These are phyloP conservation scores for Anisogramma anomala DNA, from an alignment of 2,329 filamentous ascomycete species.

Conservation along the genomic window DNA sequence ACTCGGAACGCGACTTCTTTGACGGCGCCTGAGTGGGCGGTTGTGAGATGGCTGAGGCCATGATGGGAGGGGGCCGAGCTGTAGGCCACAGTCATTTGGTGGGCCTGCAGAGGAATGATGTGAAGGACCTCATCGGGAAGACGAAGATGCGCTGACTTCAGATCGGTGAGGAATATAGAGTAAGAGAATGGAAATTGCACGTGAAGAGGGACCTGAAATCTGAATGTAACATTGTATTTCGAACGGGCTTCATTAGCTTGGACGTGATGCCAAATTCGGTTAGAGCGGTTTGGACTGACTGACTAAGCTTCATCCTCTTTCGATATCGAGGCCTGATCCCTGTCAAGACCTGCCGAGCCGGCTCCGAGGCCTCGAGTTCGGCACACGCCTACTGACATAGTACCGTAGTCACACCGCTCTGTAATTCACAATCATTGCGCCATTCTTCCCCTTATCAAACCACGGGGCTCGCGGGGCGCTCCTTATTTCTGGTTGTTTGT, in stretches of 20 bases:
- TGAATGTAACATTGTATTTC: conserved; percentile 15
- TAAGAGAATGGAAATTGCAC: conserved; percentile 1
- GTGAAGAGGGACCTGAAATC: conserved; percentile 1
- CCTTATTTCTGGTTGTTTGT: neutral
- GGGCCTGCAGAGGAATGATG: neutral
- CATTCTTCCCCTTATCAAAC: neutral
- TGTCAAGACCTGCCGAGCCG: neutral
- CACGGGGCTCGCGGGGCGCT: neutral
- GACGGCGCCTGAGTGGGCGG: neutral
- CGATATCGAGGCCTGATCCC: too few relatives aligned
- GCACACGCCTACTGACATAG: too few relatives aligned
- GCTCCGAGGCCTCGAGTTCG: too few relatives aligned
- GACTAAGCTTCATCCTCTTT: too few relatives aligned
- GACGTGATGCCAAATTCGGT: neutral
- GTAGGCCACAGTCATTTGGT: neutral
- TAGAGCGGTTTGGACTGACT: neutral
- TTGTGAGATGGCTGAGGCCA: neutral
- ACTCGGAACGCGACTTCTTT: too few relatives aligned
- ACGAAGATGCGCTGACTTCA: too few relatives aligned
- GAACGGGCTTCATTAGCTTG: conserved; percentile 7
- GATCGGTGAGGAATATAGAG: too few relatives aligned
- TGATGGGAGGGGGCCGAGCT: neutral
- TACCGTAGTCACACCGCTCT: too few relatives aligned
- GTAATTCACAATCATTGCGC: neutral
- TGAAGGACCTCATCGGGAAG: too few relatives aligned